These are phyloP conservation scores for Phaseolus lunatus DNA, from an alignment of 306 rosid genomes.

Conservation along the genomic window DNA sequence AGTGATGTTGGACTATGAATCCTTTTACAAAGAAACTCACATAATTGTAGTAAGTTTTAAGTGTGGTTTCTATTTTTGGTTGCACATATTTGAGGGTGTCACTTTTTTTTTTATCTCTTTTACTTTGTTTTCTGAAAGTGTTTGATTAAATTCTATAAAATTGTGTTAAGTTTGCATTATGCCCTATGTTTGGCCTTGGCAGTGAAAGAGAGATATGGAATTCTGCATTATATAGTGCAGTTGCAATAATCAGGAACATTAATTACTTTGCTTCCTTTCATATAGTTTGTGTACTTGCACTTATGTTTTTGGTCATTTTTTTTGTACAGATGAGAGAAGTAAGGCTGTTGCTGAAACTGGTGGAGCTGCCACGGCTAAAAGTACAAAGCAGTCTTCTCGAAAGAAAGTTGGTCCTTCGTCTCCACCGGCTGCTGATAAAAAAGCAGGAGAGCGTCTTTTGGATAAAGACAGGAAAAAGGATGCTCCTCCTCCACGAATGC, in stretches of 20 bases:
- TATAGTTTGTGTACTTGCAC: constrained; percentile 28
- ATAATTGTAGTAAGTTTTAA: not conserved
- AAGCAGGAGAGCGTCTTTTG: constrained; percentile 59
- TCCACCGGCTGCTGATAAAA: constrained; percentile 65
- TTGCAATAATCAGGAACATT: constrained; percentile 18
- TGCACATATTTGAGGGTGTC: not conserved
- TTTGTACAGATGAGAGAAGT: constrained; percentile 55
- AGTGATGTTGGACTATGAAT: not conserved
- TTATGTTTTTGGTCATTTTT: constrained; percentile 39
- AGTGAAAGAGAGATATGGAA: not conserved
- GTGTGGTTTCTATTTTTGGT: constrained; percentile 2
- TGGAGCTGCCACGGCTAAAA: constrained; percentile 50
- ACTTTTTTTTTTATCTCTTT: not conserved
- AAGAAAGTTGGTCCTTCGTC: constrained; percentile 59
- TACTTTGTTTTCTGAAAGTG: not conserved
- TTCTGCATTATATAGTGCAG: constrained; percentile 16
- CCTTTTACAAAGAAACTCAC: not conserved
- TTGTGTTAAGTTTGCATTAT: not conserved
- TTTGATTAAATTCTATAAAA: not conserved
- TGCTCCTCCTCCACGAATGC: constrained; percentile 81
- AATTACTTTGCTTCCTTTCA: constrained; percentile 6
- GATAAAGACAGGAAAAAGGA: constrained; percentile 94
- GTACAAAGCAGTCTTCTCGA: constrained; percentile 61
- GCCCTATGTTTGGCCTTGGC: constrained; percentile 11
- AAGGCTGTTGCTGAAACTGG: constrained; percentile 54